Evolutionary conservation across 2,329 filamentous ascomycete genomes (phyloP), one percentile per base, ranked within the genome.

Genomic region (Mollisiaceae sp.): DNA sequence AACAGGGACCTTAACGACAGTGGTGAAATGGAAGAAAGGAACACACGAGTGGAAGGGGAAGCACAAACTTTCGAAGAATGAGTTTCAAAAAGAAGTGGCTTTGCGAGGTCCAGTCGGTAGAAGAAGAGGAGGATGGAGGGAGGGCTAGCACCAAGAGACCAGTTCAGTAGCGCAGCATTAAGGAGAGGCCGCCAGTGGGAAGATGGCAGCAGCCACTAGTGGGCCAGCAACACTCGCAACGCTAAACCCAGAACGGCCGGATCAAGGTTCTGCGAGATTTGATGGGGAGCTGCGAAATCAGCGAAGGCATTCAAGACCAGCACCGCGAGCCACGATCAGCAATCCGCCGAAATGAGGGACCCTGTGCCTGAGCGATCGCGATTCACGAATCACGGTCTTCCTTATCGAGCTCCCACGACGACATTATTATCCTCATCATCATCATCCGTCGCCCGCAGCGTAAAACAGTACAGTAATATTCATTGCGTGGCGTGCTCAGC

Each of bases 1-100:
- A 65, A 65, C 39, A 55, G 39, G 58, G 61, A 69, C 62, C 62
- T 70, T 71, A 72, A 72, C 71, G 71, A 72, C 56, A 70, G 71
- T 72, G 69, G 52, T 69, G 68, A 69, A 71, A 60, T 47, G 58
- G 65, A 69, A 60, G 60, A 63, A 66, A 43, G 63, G 62, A 70
- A 71, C 60, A 67, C 67, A 61, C 62, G 57, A 62, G 36, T 8
- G 24, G 18, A 64, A 32, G 39, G 35, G 41, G 47, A 45, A 62
- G 52, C 58, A 63, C 55, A 38, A 67, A 63, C 43, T 61, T 65
- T 65, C 57, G 59, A 60, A 47, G 56, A 62, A 57, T 32, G 60
- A 65, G 64, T 63, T 70, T 66, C 60, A 67, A 63, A 64, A 66
- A 62, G 45, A 58, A 66, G 65, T 70, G 67, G 70, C 66, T 67